Base-by-base conservation (phyloP, 768 basidiomycete species). In the Kwoniella shandongensis region DNA sequence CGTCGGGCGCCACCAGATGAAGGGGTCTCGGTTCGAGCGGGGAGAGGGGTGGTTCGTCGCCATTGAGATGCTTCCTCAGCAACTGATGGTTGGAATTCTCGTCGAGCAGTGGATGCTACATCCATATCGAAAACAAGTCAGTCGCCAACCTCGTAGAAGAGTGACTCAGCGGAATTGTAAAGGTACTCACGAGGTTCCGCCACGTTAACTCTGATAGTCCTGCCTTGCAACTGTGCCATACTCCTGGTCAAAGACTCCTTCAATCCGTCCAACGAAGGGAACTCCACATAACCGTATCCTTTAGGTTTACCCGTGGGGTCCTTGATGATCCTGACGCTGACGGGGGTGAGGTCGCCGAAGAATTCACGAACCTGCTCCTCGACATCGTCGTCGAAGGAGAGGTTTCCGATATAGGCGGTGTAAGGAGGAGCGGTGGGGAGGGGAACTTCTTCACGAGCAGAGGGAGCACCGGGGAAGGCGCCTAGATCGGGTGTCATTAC, bases 271-370 rank as follows among this genome's bases (percentile, higher is more conserved):
- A 91, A 70, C 50, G 86, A 87, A n/a, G 81, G 83, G 70, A 98
- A 98, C 74, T 99, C 96, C 57, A 97, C 85, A 75, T 99, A 98
- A 30, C 94, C 96, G 78, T 97, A 98, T 0, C 96, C 96, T 77
- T 97, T 97, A 18, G 93, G 90, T 74, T 91, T 91, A 46, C 93
- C 92, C 51, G 93, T 92, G 2, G 51, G 46, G 67, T 93, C 93
- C 73, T 83, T 87, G 77, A 98, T 94, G 59, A 98, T 88, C 80
- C 97, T 93, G 62, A 91, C 83, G 18, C 86, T 86, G 74, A 88
- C 88, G 61, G 86, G 82, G 88, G 90, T 69, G 20, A 55, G 29
- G 15, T 46, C 50, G 41, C 32, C n/a, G 71, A 99, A 98, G 78
- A 91, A 94, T 10, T 80, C 81, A 58, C 84, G 87, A 41, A 99